Base-by-base conservation (phyloP, 139 green algal genomes). In the Closterium sp. region DNA sequence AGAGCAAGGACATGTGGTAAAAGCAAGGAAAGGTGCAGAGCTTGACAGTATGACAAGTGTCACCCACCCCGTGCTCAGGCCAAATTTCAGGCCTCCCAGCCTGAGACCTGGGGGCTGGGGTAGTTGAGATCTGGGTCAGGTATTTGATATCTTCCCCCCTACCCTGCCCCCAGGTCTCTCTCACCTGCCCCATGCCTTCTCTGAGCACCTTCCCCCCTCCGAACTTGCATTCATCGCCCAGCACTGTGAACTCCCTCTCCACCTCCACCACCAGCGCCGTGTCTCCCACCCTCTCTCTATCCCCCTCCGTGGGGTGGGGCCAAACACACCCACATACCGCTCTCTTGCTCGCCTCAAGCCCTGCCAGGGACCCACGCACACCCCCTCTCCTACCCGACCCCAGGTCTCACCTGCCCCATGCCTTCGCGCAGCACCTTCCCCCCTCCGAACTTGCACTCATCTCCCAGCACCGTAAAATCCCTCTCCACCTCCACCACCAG, bases 151-250 rank as follows among this genome's bases (percentile, higher is more conserved):
- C n/a, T n/a, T n/a, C n/a, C n/a, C n/a, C n/a, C 32, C 32, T 3
- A 2, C 32, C 32, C 32, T 3, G 2, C 32, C 32, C 32, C 32
- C 2, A 38, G 32, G 32, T 38, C 32, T 38, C 32, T 38, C 84
- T 34, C 73, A 95, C 90, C 93, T 96, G 94, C 0, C 93, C 93
- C 95, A 96, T 96, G 22, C 95, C 95, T 73, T 96, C 95, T 28
- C 93, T 91, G 31, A 96, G 42, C 27, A 96, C 94, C 89, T 96
- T 96, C 19, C 95, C 95, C 13, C 95, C 95, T 22, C 95, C 95
- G 88, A 96, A 96, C 89, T 95, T 95, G 91, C 93, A 96, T 73
- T 96, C 95, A 73, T 96, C 95, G 73, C 95, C 95, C 85, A 94
- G 94, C 10, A 93, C 89, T 4, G 95, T 95, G 87, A 93, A 90